Evolutionary conservation across 106 monocot species (phyloP).

Genomic region (Alisma plantagoaquatica): DNA sequence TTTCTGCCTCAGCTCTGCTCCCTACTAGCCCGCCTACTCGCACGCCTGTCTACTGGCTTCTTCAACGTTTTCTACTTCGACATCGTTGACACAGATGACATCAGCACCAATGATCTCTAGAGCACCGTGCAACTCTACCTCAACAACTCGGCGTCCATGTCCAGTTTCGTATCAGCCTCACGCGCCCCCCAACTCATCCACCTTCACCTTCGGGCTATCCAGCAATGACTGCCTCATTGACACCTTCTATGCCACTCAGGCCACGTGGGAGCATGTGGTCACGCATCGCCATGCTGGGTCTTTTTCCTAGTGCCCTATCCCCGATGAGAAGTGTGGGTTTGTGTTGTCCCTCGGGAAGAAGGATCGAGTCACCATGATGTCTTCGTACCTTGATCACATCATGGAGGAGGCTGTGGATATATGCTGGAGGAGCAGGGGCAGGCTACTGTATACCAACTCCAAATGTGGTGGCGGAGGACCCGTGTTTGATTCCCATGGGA

Average conservation of each 20-base stretch:
- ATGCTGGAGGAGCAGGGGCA: slow-evolving; percentile 49
- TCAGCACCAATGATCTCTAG: slow-evolving; percentile 90
- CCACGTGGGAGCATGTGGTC: slow-evolving; percentile 76
- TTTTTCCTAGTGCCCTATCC: slow-evolving; percentile 74
- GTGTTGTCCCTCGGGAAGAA: slow-evolving; percentile 46
- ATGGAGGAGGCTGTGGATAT: slow-evolving; percentile 51
- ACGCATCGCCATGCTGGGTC: slow-evolving; percentile 39
- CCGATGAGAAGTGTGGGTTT: slow-evolving; percentile 80
- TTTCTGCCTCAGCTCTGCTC: slow-evolving; percentile 57
- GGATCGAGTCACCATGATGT: slow-evolving; percentile 35
- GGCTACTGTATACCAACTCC: slow-evolving; percentile 60
- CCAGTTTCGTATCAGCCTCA: slow-evolving; percentile 45
- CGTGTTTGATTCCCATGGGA: slow-evolving; percentile 37
- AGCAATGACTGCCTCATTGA: slow-evolving; percentile 70
- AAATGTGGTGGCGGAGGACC: slow-evolving; percentile 24
- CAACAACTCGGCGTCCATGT: slow-evolving; percentile 41
- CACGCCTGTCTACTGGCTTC: slow-evolving; percentile 31
- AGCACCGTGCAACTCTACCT: slow-evolving; percentile 80
- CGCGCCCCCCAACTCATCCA: slow-evolving; percentile 66
- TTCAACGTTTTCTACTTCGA: slow-evolving; percentile 79
- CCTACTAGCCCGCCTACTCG: slow-evolving; percentile 17
- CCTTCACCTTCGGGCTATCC: slow-evolving; percentile 70
- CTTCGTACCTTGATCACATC: slow-evolving; percentile 73
- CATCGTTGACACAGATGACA: slow-evolving; percentile 70
- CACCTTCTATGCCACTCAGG: slow-evolving; percentile 39